Percentiles rank a stretch among this genome's conserved stretches.
These are phyloP conservation scores for Termitomyces sp. DNA, from an alignment of 768 basidiomycete genomes.

Conservation along the genomic window DNA sequence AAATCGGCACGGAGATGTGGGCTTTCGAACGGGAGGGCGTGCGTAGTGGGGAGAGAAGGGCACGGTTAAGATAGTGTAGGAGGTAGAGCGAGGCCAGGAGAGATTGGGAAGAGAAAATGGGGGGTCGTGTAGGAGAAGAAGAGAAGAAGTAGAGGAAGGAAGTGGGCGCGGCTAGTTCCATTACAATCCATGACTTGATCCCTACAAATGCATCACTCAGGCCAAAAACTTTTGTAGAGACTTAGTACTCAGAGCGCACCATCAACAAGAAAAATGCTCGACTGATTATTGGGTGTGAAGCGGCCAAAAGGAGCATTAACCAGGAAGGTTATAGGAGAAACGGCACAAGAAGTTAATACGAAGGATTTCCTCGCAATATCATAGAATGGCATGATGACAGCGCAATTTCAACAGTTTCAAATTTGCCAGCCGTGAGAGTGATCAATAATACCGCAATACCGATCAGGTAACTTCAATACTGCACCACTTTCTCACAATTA, in stretches of 20 bases:
- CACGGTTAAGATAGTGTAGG: conserved; percentile 80
- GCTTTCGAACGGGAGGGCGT: conserved; percentile 75
- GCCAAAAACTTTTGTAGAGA: conserved; percentile 4
- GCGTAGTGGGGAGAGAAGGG: conserved; percentile 62
- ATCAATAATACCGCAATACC: no score
- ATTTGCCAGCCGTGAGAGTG: no score
- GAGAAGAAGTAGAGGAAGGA: conserved; percentile 47
- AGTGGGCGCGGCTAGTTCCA: conserved; percentile 67
- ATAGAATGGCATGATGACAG: conserved; percentile 5
- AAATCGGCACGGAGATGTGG: conserved; percentile 59
- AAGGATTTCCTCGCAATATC: conserved; percentile 12
- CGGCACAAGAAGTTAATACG: not conserved
- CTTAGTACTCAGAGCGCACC: conserved; percentile 39
- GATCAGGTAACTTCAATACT: no score
- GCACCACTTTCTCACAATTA: no score
- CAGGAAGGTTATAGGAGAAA: conserved; percentile 23
- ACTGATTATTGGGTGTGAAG: conserved; percentile 44
- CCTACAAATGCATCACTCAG: conserved; percentile 1
- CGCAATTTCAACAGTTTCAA: not conserved
- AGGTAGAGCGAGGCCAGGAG: conserved; percentile 58
- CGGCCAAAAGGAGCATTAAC: conserved; percentile 63
- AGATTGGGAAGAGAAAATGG: conserved; percentile 34
- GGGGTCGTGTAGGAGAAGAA: conserved; percentile 34
- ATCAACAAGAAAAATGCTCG: conserved; percentile 48
- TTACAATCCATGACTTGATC: conserved; percentile 63